Percentiles rank a stretch among this genome's conserved stretches.
These are phyloP conservation scores for Populus simonii DNA, from an alignment of 345 rosid species.

Conservation along the genomic window DNA sequence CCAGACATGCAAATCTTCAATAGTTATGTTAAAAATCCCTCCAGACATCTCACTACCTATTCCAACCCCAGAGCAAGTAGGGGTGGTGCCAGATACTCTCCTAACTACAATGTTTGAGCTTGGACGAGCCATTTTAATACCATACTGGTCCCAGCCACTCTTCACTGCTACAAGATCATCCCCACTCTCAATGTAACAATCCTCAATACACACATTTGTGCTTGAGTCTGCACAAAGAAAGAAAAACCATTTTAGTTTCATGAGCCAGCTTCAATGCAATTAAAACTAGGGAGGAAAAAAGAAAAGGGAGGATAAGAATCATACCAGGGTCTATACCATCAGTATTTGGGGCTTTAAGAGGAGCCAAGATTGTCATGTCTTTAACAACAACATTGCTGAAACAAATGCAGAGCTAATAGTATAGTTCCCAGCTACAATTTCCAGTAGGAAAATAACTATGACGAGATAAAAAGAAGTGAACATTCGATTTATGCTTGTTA, in stretches of 20 bases:
- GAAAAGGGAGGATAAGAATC: background rate
- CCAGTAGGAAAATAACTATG: background rate
- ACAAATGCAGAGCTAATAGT: constrained; percentile 1
- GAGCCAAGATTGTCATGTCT: constrained; percentile 87
- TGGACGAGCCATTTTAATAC: constrained; percentile 76
- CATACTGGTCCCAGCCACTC: constrained; percentile 98
- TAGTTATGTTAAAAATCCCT: constrained; percentile 63
- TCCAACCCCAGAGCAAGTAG: constrained; percentile 92
- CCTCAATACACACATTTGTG: constrained; percentile 86
- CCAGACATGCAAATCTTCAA: constrained; percentile 79
- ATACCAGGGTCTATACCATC: constrained; percentile 97
- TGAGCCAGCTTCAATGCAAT: background rate
- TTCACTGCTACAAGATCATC: constrained; percentile 95
- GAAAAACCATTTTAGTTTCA: background rate
- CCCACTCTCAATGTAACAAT: constrained; percentile 89
- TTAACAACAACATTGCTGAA: constrained; percentile 80
- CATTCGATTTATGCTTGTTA: background rate
- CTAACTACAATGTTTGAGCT: constrained; percentile 72
- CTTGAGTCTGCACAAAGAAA: constrained; percentile 59
- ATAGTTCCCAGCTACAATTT: constrained; percentile 5
- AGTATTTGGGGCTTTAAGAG: constrained; percentile 91
- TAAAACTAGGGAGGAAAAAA: background rate
- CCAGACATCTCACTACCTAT: constrained; percentile 99
- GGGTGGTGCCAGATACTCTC: constrained; percentile 87
- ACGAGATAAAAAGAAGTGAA: background rate